Base-by-base conservation (phyloP, 805 yeast genomes). In the Hanseniaspora valbyensis region DNA sequence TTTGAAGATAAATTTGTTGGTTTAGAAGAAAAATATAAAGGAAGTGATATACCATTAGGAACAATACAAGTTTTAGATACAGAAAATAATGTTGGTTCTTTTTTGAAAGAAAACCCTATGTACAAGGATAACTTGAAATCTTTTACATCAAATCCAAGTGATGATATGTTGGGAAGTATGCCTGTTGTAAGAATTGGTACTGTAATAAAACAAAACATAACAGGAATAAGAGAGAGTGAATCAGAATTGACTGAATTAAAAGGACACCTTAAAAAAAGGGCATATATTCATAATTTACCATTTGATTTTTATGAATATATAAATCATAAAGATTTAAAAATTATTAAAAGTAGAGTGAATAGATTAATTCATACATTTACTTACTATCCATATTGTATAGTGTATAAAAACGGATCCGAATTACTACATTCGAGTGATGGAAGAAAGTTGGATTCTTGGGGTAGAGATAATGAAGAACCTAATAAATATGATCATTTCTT, bases 381-480 rank as follows among this genome's bases (percentile, higher is more conserved):
- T 33, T 48, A 48, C 24, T 30, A 37, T 9, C 51, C 51, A 18
- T 40, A 40, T 10, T 24, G 41, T n/a, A 40, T 42, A 13, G n/a
- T 48, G 10, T 19, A 42, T 25, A 32, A 40, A 13, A 48, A 48
- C 28, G 42, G 43, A 18, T 21, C 36, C 10, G 38, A 36, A 12
- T 28, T 48, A 10, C 25, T 48, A 4, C 38, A 48, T 26, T 39
- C 42, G 9, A 14, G 24, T 18, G 51, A 48, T 16, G 43, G 44
- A 14, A 40, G 51, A 48, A 39, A 40, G 14, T 26, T 48, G 9
- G 51, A 48, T 38, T 18, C 42, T n/a, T 48, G 51, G 51, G 51
- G 51, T 16, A 48, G 51, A 33, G 44, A 48, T 29, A 48, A 48
- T 33, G 43, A 48, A 18, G 22, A 38, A 21, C 36, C 37, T n/a